A percentile compares a stretch with the other conserved stretches of the same genome.
Conservation (phyloP, 2,329 filamentous ascomycete genomes). For the Monosporascus sp. region DNA sequence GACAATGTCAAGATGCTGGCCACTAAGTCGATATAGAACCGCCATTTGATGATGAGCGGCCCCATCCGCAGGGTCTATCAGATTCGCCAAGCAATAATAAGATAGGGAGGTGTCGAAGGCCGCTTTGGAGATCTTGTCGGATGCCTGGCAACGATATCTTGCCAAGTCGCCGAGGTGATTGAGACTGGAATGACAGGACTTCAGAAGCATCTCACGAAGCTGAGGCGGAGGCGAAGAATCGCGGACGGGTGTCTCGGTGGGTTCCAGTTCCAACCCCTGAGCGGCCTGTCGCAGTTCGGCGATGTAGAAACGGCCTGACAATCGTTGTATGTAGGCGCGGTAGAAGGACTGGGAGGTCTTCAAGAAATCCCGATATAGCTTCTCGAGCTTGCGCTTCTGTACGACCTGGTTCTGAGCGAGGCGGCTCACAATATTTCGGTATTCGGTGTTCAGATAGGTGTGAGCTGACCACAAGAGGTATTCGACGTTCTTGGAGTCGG, state of each 20-base stretch:
- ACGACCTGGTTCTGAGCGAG: conserved; percentile 49
- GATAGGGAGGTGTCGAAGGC: conserved; percentile 76
- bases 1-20: conserved; percentile 75
- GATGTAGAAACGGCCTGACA: conserved; percentile 57
- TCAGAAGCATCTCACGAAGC: conserved; percentile 55
- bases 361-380: conserved; percentile 77
- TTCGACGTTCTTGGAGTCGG: conserved; percentile 60
- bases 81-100: conserved; percentile 78
- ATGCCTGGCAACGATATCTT: conserved; percentile 74
- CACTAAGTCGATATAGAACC: conserved; percentile 73
- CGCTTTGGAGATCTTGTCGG: conserved; percentile 56
- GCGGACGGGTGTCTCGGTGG: conserved; percentile 37
- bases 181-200: conserved; percentile 75
- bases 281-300: conserved; percentile 42
- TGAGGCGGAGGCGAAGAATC: conserved; percentile 35
- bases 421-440: conserved; percentile 62
- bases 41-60: conserved; percentile 86
- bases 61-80: conserved; percentile 72
- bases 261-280: conserved; percentile 36
- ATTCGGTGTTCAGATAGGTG: conserved; percentile 69
- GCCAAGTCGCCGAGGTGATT: conserved; percentile 86
- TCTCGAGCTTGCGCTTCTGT: conserved; percentile 71
- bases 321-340: conserved; percentile 72
- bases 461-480: conserved; percentile 73
- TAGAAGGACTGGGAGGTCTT: conserved; percentile 88